phyloP scores from a whole-genome alignment of 2,329 filamentous ascomycete species.

The Trichoderma koningii region DNA sequence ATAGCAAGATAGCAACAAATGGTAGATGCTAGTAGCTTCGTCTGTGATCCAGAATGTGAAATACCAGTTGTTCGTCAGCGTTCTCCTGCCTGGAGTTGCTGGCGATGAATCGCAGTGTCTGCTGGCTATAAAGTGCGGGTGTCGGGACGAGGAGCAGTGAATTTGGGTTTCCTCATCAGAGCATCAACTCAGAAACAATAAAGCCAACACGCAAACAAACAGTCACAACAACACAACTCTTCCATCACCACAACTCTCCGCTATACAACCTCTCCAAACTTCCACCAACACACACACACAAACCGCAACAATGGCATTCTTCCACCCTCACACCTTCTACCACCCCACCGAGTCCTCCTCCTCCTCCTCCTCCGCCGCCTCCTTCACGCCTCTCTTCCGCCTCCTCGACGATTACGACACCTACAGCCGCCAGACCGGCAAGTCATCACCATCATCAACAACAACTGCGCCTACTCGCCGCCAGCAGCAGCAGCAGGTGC shows the following conservation, averaged over 20 bases:
- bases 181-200: slow-evolving; percentile 29
- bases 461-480: slow-evolving; percentile 30
- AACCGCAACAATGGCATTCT: slow-evolving; percentile 56
- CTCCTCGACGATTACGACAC: slow-evolving; percentile 65
- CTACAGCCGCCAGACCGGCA: slow-evolving; percentile 49
- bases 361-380: slow-evolving; percentile 45
- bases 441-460: slow-evolving; percentile 35
- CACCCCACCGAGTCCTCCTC: slow-evolving; percentile 55
- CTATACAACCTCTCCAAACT: neutral
- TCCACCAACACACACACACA: neutral
- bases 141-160: neutral
- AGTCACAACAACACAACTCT: slow-evolving; percentile 25
- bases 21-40: slow-evolving; percentile 24
- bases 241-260: neutral
- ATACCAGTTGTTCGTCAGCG: slow-evolving; percentile 19
- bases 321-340: slow-evolving; percentile 54
- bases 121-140: slow-evolving; percentile 38
- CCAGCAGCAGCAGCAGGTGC: slow-evolving; percentile 36
- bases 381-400: slow-evolving; percentile 63
- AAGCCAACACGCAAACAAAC: slow-evolving; percentile 26
- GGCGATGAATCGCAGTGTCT: slow-evolving; percentile 29
- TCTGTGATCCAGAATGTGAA: slow-evolving; percentile 31
- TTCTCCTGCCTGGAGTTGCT: slow-evolving; percentile 29
- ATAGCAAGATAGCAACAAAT: neutral
- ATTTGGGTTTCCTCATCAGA: slow-evolving; percentile 30